phyloP scores from a whole-genome alignment of 2,329 filamentous ascomycete species.

The Neonectria magnoliae region DNA sequence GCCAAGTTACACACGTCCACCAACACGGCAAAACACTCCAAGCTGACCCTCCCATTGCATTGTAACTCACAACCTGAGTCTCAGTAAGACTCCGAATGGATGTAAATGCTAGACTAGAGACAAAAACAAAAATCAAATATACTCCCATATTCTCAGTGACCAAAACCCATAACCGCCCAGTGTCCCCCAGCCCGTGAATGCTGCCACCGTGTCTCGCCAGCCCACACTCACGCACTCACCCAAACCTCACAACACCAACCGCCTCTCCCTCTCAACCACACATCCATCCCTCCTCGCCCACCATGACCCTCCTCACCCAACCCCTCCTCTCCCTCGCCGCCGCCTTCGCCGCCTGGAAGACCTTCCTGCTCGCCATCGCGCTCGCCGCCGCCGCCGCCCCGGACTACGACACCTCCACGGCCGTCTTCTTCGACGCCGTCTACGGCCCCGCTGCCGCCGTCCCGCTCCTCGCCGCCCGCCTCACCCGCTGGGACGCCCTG shows the following conservation, averaged over 20 bases:
- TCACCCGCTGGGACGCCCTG: slow-evolving; percentile 84
- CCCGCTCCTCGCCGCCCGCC: slow-evolving; percentile 60
- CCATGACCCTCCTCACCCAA: slow-evolving; percentile 29
- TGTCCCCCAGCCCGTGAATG: background rate
- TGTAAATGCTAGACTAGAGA: too few relatives aligned
- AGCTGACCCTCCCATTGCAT: background rate
- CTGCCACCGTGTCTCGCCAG: slow-evolving; percentile 12
- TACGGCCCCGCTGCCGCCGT: slow-evolving; percentile 51
- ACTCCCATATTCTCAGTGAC: background rate
- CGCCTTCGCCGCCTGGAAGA: slow-evolving; percentile 73
- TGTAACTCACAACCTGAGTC: background rate
- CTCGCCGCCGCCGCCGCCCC: slow-evolving; percentile 61
- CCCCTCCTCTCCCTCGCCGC: slow-evolving; percentile 41
- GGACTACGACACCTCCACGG: slow-evolving; percentile 83
- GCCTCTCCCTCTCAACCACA: too few relatives aligned
- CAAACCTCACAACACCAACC: slow-evolving; percentile 7
- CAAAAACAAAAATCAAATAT: background rate
- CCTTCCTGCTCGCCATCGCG: slow-evolving; percentile 70
- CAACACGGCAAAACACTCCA: background rate
- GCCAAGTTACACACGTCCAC: background rate
- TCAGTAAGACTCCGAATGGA: background rate
- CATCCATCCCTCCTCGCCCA: background rate
- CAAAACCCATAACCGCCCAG: background rate
- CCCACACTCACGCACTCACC: background rate
- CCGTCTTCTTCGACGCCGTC: slow-evolving; percentile 53